phyloP scores from a whole-genome alignment of 2,329 filamentous ascomycete species.

The Claviceps sorghi region DNA sequence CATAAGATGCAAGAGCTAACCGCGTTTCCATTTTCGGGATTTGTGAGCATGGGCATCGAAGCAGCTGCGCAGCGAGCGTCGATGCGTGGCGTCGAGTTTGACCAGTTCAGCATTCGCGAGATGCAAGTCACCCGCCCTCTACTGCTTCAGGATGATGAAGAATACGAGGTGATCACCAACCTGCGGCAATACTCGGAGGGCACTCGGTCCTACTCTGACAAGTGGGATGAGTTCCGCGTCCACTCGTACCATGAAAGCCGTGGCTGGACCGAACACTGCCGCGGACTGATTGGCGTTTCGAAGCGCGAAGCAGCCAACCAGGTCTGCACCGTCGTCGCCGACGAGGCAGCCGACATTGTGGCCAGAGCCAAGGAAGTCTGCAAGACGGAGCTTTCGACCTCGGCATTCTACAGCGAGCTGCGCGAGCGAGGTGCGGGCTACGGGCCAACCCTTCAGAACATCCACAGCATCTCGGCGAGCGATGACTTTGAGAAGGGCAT shows the following conservation, averaged over 20 bases:
- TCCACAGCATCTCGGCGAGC: background rate
- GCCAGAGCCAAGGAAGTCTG: slow-evolving; percentile 12
- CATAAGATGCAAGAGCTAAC: slow-evolving; percentile 42
- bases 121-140: slow-evolving; percentile 4
- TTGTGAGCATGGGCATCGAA: slow-evolving; percentile 36
- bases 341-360: background rate
- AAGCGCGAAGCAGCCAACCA: background rate
- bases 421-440: slow-evolving; percentile 13
- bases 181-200: slow-evolving; percentile 15
- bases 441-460: background rate
- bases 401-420: slow-evolving; percentile 13
- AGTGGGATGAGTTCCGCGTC: slow-evolving; percentile 42
- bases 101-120: slow-evolving; percentile 3
- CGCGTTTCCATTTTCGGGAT: slow-evolving; percentile 40
- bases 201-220: slow-evolving; percentile 21
- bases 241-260: slow-evolving; percentile 35
- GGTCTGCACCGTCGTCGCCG: background rate
- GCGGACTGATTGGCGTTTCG: slow-evolving; percentile 32
- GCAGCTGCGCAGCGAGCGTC: slow-evolving; percentile 24
- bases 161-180: slow-evolving; percentile 15
- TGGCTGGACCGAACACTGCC: slow-evolving; percentile 45
- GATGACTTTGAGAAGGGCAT: background rate
- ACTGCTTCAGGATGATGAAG: slow-evolving; percentile 4
- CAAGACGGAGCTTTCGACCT: slow-evolving; percentile 2
- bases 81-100: slow-evolving; percentile 9